Conservation (phyloP, 73 alveolate species). For the Stentor roeselii region DNA sequence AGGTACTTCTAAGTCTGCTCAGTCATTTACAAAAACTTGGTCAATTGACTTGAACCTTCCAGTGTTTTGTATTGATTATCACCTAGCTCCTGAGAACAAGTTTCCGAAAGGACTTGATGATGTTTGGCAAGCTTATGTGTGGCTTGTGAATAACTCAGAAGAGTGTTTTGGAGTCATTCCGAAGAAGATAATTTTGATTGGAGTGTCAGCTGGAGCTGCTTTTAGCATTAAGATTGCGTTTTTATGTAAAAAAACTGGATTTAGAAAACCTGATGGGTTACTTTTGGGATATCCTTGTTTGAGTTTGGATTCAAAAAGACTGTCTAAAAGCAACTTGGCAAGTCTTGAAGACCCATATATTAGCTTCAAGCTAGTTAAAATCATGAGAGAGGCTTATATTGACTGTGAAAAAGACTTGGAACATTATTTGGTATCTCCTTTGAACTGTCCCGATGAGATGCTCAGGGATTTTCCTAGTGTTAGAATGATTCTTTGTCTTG, state of each 20-base stretch:
- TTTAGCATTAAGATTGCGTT: constrained; percentile 56
- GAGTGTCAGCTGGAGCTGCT: constrained; percentile 88
- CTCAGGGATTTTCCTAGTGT: constrained; percentile 38
- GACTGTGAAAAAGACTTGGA: constrained; percentile 31
- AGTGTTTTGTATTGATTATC: constrained; percentile 72
- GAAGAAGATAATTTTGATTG: constrained; percentile 61
- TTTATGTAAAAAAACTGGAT: background rate
- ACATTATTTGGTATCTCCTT: background rate
- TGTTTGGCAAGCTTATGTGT: constrained; percentile 77
- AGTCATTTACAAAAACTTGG: constrained; percentile 86
- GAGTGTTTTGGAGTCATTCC: constrained; percentile 48
- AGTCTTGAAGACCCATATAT: constrained; percentile 75
- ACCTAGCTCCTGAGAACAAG: constrained; percentile 69
- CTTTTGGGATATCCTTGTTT: constrained; percentile 37
- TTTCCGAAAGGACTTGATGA: constrained; percentile 80
- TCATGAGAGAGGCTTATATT: constrained; percentile 72
- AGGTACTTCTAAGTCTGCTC: constrained; percentile 84
- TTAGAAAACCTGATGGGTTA: constrained; percentile 27
- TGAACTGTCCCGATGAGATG: background rate
- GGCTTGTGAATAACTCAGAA: constrained; percentile 66
- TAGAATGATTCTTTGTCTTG: constrained; percentile 40
- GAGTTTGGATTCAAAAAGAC: constrained; percentile 14
- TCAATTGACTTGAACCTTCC: constrained; percentile 66
- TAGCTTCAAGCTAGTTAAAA: constrained; percentile 70
- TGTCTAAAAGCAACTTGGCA: constrained; percentile 57